Base-by-base conservation (phyloP, 2,329 filamentous ascomycete species). In the Rhinocladiella mackenziei region DNA sequence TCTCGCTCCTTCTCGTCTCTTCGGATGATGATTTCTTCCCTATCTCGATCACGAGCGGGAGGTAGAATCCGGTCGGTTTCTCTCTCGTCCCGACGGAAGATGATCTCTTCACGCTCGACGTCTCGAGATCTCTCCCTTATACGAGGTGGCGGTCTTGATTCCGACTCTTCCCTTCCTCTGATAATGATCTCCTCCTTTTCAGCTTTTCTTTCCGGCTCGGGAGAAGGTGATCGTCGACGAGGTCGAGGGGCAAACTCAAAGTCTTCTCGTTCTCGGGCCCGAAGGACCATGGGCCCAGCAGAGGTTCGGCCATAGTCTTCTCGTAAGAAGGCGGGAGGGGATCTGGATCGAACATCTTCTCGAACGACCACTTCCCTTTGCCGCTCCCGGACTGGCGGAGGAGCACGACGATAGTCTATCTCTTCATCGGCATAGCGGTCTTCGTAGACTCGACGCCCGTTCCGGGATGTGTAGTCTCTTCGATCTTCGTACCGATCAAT, bases 401-500 rank as follows among this genome's bases (percentile, higher is more conserved):
- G 73, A 42, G 51, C 67, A 56, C 56, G 74, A 61, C 52, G 72
- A 59, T 42, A 50, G 57, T 60, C 36, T 43, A 74, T 63, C 53
- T 76, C 73, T 31, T 73, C 48, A 45, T 77, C 73, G 32, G 73
- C 61, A 37, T 75, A 72, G 20, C 73, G 70, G 52, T 73, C 73
- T 55, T 70, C 69, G 38, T 65, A 64, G 25, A 62, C 60, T 40
- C 60, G 56, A n/a, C 65, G 62, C 45, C 62, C 58, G 22, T 62
- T 59, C 34, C 63, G 56, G 42, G 64, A 62, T 50, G 72, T 71
- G 52, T 73, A 70, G 64, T 51, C 49, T 56, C 73, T 67, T 41
- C 69, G 66, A 56, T 73, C 69, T 39, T 72, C 69, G 55, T 72
- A 72, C 54, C 68, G 61, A 56, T 72, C 69, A 44, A 69, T 65